These are phyloP conservation scores for Gomphus bonarii DNA, from an alignment of 1,284 basidiomycete species.

Conservation along the genomic window DNA sequence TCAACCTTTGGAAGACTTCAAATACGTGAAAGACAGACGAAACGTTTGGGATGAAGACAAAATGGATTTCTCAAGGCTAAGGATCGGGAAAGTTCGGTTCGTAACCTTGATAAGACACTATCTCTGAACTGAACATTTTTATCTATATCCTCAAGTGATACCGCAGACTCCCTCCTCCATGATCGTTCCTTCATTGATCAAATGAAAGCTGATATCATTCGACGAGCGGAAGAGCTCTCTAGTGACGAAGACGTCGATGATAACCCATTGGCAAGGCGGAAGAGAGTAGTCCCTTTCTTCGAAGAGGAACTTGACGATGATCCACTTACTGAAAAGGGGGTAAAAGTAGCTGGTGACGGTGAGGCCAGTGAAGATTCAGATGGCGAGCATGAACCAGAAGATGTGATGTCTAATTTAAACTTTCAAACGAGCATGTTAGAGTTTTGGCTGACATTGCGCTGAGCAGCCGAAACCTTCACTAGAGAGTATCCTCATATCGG, in stretches of 20 bases:
- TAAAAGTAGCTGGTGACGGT: constrained; percentile 47
- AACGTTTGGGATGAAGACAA: constrained; percentile 67
- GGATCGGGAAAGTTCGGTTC: constrained; percentile 54
- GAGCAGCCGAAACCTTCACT: constrained; percentile 21
- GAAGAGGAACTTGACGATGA: constrained; percentile 42
- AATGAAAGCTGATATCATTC: constrained; percentile 74
- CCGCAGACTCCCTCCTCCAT: constrained; percentile 32
- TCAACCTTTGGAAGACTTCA: constrained; percentile 15
- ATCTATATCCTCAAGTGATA: constrained; percentile 27
- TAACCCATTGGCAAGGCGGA: constrained; percentile 18
- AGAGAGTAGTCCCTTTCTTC: constrained; percentile 29
- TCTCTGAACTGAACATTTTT: constrained; percentile 12
- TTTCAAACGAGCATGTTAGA: background rate
- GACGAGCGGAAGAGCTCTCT: constrained; percentile 59
- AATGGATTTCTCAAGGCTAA: constrained; percentile 52
- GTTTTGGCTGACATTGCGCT: background rate
- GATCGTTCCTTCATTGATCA: constrained; percentile 57
- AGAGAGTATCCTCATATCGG: constrained; percentile 62
- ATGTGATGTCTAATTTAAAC: constrained; percentile 14
- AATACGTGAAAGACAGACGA: constrained; percentile 37
- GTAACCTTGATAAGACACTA: constrained; percentile 12
- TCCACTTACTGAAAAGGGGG: constrained; percentile 14
- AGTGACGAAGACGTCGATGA: constrained; percentile 43
- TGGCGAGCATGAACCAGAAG: constrained; percentile 28
- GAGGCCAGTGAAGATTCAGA: constrained; percentile 40